phyloP scores from a whole-genome alignment of 2,329 filamentous ascomycete species.

The Fusarium mangiferae region DNA sequence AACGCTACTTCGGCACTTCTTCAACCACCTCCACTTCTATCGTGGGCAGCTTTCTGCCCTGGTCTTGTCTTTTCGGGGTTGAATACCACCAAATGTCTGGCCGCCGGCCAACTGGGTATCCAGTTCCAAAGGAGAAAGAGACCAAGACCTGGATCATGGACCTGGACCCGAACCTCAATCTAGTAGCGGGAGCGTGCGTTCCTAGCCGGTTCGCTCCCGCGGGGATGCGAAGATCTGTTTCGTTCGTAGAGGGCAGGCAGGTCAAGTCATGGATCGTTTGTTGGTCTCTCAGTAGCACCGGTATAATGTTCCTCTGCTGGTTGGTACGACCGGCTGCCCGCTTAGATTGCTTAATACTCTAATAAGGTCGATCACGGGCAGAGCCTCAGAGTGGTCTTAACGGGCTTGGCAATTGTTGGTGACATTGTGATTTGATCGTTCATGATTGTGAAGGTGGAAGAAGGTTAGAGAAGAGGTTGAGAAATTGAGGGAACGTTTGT shows the following conservation, averaged over 20 bases:
- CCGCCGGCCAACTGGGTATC: slow-evolving; percentile 17
- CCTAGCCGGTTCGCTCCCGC: slow-evolving; percentile 25
- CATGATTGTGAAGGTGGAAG: neutral
- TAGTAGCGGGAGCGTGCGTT: slow-evolving; percentile 29
- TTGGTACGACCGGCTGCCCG: neutral
- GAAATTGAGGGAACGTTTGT: neutral
- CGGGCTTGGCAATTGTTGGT: neutral
- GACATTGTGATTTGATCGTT: neutral
- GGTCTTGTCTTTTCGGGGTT: slow-evolving; percentile 1
- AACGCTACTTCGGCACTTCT: slow-evolving; percentile 46
- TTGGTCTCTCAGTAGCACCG: neutral
- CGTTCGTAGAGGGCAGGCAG: slow-evolving; percentile 18
- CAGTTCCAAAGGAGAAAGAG: neutral
- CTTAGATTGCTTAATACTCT: neutral
- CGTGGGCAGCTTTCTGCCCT: slow-evolving; percentile 27
- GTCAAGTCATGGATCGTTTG: slow-evolving; percentile 10
- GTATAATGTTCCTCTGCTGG: slow-evolving; percentile 11
- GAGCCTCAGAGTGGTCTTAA: slow-evolving; percentile 15
- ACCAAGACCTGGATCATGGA: slow-evolving; percentile 5
- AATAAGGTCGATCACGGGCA: slow-evolving; percentile 18
- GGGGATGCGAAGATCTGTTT: slow-evolving; percentile 16
- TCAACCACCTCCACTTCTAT: slow-evolving; percentile 41
- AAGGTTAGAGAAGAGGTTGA: neutral
- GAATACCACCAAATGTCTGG: slow-evolving; percentile 24
- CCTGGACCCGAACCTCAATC: neutral